Conservation (phyloP, 371 early-diverging fungal species). For the Saksenaea vasiformis region DNA sequence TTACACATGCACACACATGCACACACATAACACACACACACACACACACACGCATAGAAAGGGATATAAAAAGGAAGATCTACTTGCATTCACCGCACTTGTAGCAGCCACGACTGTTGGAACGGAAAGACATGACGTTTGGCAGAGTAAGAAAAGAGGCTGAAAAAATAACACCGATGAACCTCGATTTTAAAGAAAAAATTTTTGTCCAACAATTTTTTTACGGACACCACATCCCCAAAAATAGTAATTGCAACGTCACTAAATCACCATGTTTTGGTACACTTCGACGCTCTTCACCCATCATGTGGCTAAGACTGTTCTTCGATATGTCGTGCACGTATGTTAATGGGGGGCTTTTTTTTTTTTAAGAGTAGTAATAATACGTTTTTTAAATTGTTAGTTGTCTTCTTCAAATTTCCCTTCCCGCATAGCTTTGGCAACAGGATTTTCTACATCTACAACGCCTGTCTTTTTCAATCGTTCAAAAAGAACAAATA, state of each 20-base stretch:
- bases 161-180: neutral
- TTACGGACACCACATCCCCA: no score
- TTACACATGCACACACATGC: constrained; percentile 1
- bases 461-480: constrained; percentile 90
- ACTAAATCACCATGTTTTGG: no score
- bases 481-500: constrained; percentile 92
- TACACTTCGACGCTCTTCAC: neutral
- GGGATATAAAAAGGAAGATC: constrained; percentile 9
- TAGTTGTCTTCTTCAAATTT: constrained; percentile 29
- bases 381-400: no score
- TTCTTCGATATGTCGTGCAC: no score
- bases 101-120: constrained; percentile 41
- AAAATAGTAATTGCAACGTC: no score
- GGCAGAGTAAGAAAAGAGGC: neutral
- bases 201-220: neutral
- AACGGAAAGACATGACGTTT: constrained; percentile 43
- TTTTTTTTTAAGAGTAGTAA: no score
- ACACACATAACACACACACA: constrained; percentile 3
- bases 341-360: no score
- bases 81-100: constrained; percentile 59
- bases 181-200: neutral
- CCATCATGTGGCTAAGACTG: no score
- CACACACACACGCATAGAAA: constrained; percentile 9
- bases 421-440: constrained; percentile 53
- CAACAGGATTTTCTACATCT: constrained; percentile 68